Evolutionary conservation across 2,329 filamentous ascomycete species (phyloP), one percentile per base, ranked within the genome.

Genomic region (Mollisiaceae sp.): DNA sequence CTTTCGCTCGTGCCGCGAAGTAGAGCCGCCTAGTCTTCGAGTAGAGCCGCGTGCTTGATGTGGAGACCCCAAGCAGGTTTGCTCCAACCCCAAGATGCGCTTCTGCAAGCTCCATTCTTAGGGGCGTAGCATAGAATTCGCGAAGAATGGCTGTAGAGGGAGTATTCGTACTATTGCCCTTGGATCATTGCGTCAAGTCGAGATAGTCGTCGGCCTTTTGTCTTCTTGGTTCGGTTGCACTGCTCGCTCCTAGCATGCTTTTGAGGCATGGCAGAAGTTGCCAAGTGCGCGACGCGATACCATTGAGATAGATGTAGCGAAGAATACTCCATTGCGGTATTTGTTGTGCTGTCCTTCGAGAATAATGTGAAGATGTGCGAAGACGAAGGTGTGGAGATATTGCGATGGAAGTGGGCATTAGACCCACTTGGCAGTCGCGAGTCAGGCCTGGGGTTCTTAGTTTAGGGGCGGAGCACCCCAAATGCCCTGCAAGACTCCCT

Each of bases 131-230:
- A 57, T 39, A 8, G 55, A 57, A 57, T 12, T 4, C 55, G 55
- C 55, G 55, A 57, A 57, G 55, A 57, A 39, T 27, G 20, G 15
- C 35, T 18, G 32, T 57, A 38, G 55, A 57, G 36, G 6, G 27
- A 1, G n/a, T 11, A 35, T 56, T 35, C 47, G 52, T 35, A 18
- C 9, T 57, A 38, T 57, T 8, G 2, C 15, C 22, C 55, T 57
- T 57, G 55, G 32, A 39, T 38, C 8, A 57, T 57, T 57, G 55
- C 35, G 55, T 57, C 55, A 57, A 22, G 55, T 50, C 47, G 27
- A 6, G 47, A n/a, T 38, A 18, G 6, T 36, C 18, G 18, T 15
- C 55, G 55, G 55, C 55, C 55, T 57, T 39, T 39, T 15, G 32
- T 38, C 12, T 22, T 38, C 55, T 57, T 57, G 32, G 55, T 35